Percentiles rank a stretch among this genome's conserved stretches.
phyloP scores from a whole-genome alignment of 2,329 filamentous ascomycete genomes.

The Sordariomycetes sp. region DNA sequence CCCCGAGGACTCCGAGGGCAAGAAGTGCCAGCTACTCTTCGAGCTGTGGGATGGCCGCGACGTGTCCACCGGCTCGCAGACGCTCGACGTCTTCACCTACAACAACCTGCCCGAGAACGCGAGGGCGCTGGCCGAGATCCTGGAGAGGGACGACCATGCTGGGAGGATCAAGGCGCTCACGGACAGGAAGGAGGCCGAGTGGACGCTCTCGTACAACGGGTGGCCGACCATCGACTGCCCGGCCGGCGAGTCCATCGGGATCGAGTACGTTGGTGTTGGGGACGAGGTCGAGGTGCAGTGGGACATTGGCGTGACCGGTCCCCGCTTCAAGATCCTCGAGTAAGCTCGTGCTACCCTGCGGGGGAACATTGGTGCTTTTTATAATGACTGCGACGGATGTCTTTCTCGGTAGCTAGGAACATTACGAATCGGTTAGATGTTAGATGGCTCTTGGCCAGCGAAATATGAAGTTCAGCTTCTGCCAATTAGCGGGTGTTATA shows the following conservation, averaged over 20 bases:
- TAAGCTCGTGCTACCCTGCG: neutral
- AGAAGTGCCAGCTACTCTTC: conserved; percentile 6
- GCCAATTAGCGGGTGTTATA: too few species aligned
- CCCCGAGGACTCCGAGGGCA: conserved; percentile 3
- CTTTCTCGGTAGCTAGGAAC: neutral
- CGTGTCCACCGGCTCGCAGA: conserved; percentile 3
- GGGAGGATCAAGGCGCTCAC: neutral
- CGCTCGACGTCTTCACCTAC: conserved; percentile 6
- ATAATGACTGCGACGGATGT: neutral
- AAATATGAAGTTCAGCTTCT: too few species aligned
- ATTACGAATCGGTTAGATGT: too few species aligned
- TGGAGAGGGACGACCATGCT: conserved; percentile 1
- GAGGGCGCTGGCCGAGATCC: neutral
- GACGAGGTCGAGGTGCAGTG: conserved; percentile 3
- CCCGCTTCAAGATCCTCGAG: conserved; percentile 1
- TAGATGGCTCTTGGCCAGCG: too few species aligned
- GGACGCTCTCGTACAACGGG: neutral
- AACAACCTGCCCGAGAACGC: neutral
- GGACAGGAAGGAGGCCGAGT: conserved; percentile 1
- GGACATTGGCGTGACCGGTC: conserved; percentile 5
- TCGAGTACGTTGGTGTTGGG: conserved; percentile 3
- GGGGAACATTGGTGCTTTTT: neutral
- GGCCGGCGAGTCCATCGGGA: conserved; percentile 1
- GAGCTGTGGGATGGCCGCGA: conserved; percentile 5
- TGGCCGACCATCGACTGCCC: conserved; percentile 3